Conservation (phyloP, 208 protist genomes). For the Leishmania amazonensis region DNA sequence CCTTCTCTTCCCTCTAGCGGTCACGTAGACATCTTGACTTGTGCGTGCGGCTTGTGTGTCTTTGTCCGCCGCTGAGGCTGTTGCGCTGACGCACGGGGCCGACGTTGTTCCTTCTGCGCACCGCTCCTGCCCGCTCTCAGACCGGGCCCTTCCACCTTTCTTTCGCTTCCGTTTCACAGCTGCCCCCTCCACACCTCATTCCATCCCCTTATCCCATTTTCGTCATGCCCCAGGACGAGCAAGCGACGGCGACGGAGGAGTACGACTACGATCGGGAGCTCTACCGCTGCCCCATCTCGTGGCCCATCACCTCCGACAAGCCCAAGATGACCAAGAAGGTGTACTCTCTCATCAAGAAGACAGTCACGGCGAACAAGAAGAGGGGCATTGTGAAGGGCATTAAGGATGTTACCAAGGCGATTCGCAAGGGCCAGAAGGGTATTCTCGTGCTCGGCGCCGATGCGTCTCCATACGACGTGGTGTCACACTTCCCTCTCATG, state of each 20-base stretch:
- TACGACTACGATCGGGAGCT: constrained; percentile 94
- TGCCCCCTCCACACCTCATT: background rate
- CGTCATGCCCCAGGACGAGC: constrained; percentile 63
- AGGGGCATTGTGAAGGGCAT: constrained; percentile 92
- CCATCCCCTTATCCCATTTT: background rate
- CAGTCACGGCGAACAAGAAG: constrained; percentile 90
- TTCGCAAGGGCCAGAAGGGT: constrained; percentile 92
- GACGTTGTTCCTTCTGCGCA: background rate
- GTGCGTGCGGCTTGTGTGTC: background rate
- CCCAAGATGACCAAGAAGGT: constrained; percentile 96
- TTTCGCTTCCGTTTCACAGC: background rate
- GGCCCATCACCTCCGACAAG: constrained; percentile 88
- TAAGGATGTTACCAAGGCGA: constrained; percentile 94
- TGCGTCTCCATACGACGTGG: constrained; percentile 92
- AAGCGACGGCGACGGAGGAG: constrained; percentile 51
- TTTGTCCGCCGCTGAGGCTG: background rate
- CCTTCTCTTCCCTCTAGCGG: background rate
- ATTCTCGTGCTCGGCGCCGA: constrained; percentile 92
- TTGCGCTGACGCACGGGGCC: background rate
- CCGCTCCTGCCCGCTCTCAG: background rate
- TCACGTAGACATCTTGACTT: background rate
- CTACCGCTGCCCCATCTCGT: constrained; percentile 93
- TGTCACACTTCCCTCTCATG: constrained; percentile 94
- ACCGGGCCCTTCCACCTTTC: background rate
- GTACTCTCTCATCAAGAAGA: constrained; percentile 93